These are phyloP conservation scores for Theileria parva DNA, from an alignment of 169 alveolate species.

Conservation along the genomic window DNA sequence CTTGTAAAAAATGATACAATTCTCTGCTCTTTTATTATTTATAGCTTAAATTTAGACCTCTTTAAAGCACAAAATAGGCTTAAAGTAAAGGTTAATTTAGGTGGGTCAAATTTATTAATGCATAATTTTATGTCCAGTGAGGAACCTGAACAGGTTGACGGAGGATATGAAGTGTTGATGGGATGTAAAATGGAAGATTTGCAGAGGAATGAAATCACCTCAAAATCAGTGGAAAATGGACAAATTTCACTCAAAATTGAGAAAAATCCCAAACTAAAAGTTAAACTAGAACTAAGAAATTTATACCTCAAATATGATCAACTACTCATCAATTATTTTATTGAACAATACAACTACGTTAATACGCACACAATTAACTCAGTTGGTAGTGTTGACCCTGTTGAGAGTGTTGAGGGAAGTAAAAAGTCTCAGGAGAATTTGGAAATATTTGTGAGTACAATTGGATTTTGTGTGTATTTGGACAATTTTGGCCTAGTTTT, in stretches of 20 bases:
- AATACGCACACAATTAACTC: too few species aligned
- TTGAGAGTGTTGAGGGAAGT: too few species aligned
- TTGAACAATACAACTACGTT: background rate
- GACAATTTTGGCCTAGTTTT: conserved; percentile 4
- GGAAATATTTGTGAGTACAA: background rate
- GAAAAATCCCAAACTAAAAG: background rate
- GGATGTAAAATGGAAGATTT: conserved; percentile 7
- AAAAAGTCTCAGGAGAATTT: background rate
- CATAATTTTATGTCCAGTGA: background rate
- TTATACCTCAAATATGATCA: background rate
- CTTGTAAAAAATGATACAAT: background rate
- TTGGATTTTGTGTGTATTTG: background rate
- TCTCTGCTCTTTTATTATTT: conserved; percentile 4
- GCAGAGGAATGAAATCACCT: background rate
- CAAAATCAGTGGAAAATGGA: background rate
- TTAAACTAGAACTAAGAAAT: background rate
- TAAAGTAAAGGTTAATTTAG: background rate
- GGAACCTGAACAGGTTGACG: background rate
- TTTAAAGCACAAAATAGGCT: background rate
- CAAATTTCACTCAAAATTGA: background rate
- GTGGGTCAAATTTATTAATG: background rate
- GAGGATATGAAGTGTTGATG: background rate
- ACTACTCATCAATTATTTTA: background rate
- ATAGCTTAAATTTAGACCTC: background rate
- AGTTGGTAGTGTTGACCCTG: too few species aligned